Base-by-base conservation (phyloP, 768 basidiomycete species). In the Termitomyces sp. region DNA sequence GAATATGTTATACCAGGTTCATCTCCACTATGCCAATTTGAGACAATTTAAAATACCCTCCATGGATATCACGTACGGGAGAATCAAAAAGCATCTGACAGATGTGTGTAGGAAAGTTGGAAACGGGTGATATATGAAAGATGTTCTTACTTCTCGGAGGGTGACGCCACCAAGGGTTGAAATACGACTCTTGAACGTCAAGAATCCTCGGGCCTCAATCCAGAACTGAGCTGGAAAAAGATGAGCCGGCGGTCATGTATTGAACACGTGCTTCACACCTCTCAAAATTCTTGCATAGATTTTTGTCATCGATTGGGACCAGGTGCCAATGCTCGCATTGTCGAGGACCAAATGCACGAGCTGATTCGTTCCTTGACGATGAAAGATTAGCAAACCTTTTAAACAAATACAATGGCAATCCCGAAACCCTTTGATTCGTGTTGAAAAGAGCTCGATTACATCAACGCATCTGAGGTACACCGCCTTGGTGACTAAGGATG, bases 221-320 rank as follows among this genome's bases (percentile, higher is more conserved):
- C 17, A 45, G 24, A 15, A 10, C 17, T 28, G 26, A 15, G 26
- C n/a, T 49, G 34, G 8, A 34, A 22, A n/a, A 8, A 26, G 35
- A 40, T 50, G n/a, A 50, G 38, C 37, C 11, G 11, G 24, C n/a
- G 3, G 22, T 15, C n/a, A 28, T 40, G 28, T 19, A n/a, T 37
- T 10, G 1, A 17, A 19, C 24, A 5, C 15, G n/a, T 17, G 14
- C 22, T 26, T 28, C 35, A 50, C 35, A 32, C 5, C 47, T 48
- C 22, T 22, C 32, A 37, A 37, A 22, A 4, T 24, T 17, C 17
- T 11, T 37, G 47, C 5, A 22, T 22, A 49, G 37, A 50, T 37
- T 40, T 50, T 40, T 19, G 45, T 41, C 41, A 50, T 55, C 41
- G 19, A 30, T 43, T 55, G 54, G 57, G 57, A 51, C 54, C 51